These are phyloP conservation scores for Aspergillus tanneri DNA, from an alignment of 2,329 filamentous ascomycete species.

Conservation along the genomic window DNA sequence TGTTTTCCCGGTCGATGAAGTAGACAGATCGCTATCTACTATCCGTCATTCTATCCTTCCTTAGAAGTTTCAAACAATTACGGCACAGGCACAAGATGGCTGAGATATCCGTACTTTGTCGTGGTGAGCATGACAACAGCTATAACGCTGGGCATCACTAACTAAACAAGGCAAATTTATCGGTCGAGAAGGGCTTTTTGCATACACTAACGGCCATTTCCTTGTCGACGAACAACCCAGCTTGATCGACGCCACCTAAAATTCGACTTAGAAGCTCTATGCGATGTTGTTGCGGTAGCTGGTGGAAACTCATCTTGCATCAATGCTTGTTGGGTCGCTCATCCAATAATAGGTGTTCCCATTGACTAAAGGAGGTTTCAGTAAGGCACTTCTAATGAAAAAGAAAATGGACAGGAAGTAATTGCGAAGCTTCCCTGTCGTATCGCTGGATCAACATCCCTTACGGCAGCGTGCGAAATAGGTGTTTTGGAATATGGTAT, in stretches of 20 bases:
- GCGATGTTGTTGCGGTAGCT: conserved; percentile 17
- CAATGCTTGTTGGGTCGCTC: conserved; percentile 22
- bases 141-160: not conserved
- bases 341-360: too few relatives aligned
- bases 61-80: too few relatives aligned
- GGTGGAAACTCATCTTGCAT: conserved; percentile 16
- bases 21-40: too few relatives aligned
- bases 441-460: conserved; percentile 28
- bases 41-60: too few relatives aligned
- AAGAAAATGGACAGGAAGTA: conserved; percentile 27
- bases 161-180: conserved; percentile 23
- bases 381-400: conserved; percentile 32
- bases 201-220: conserved; percentile 32
- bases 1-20: too few relatives aligned
- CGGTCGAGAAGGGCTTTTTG: conserved; percentile 22
- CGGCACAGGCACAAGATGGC: too few relatives aligned
- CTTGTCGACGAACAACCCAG: conserved; percentile 27
- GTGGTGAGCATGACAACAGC: not conserved
- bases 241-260: conserved; percentile 21
- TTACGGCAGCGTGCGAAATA: conserved; percentile 34
- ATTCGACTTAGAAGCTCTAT: conserved; percentile 27
- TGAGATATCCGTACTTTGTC: too few relatives aligned
- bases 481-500: conserved; percentile 29
- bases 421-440: conserved; percentile 36
- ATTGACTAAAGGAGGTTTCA: conserved; percentile 37